Evolutionary conservation across 345 rosid species (phyloP).

Genomic region (Moringa oleifera): DNA sequence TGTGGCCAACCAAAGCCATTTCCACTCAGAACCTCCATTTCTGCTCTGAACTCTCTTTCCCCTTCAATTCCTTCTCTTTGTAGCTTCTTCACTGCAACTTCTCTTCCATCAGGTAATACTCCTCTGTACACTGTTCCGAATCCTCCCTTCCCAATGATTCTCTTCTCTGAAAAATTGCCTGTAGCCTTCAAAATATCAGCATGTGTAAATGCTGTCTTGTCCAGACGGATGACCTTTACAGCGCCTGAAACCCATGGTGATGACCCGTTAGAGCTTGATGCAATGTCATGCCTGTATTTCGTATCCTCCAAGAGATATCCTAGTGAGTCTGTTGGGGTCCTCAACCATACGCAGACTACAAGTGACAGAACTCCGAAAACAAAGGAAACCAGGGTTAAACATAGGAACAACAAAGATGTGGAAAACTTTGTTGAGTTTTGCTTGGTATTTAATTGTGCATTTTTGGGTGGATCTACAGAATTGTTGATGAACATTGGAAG

Average conservation of each 20-base stretch:
- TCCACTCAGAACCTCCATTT: constrained; percentile 87
- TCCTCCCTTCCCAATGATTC: constrained; percentile 86
- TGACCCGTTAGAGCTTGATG: constrained; percentile 62
- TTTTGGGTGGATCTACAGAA: constrained; percentile 10
- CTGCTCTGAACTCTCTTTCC: constrained; percentile 80
- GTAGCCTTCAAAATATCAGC: constrained; percentile 84
- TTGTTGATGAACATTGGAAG: constrained; percentile 50
- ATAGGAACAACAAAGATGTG: constrained; percentile 30
- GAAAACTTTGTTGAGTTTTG: constrained; percentile 22
- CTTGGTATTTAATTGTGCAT: background rate
- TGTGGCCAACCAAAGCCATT: constrained; percentile 86
- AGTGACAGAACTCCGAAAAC: constrained; percentile 41
- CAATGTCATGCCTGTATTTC: constrained; percentile 41
- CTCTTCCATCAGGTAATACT: constrained; percentile 63
- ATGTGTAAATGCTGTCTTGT: constrained; percentile 72
- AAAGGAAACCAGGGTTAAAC: constrained; percentile 31
- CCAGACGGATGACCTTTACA: constrained; percentile 68
- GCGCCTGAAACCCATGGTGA: constrained; percentile 74
- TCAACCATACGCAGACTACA: constrained; percentile 36
- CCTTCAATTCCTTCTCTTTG: constrained; percentile 84
- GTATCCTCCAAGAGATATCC: constrained; percentile 44
- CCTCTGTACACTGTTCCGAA: constrained; percentile 82
- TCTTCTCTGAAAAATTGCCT: constrained; percentile 57
- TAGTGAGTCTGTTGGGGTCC: constrained; percentile 28
- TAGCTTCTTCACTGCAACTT: constrained; percentile 88